phyloP scores from a whole-genome alignment of 2,329 filamentous ascomycete species.

The Cladobotryum protrusum region DNA sequence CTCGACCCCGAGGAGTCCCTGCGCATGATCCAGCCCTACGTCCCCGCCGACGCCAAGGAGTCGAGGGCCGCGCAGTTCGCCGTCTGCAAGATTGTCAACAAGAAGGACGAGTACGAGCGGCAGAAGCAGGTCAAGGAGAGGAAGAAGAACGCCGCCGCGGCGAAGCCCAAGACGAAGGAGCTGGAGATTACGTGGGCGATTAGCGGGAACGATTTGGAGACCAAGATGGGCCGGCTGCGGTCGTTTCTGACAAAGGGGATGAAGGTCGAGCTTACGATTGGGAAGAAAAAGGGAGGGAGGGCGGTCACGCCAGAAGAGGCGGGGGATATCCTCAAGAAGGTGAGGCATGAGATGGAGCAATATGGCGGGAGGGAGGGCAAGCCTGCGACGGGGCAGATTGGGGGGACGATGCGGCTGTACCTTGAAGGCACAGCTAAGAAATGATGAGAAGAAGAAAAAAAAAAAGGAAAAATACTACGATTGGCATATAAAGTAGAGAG shows the following conservation, averaged over 20 bases:
- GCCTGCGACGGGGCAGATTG: conserved; percentile 38
- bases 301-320: conserved; percentile 57
- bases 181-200: conserved; percentile 92
- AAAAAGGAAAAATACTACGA: no score
- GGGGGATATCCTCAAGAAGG: conserved; percentile 43
- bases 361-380: conserved; percentile 39
- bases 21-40: conserved; percentile 36
- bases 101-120: conserved; percentile 41
- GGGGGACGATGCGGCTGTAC: conserved; percentile 37
- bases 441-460: background rate
- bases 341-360: conserved; percentile 30
- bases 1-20: conserved; percentile 33
- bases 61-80: conserved; percentile 34
- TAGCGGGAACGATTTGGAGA: conserved; percentile 64
- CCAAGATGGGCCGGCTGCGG: conserved; percentile 60
- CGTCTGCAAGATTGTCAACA: conserved; percentile 66
- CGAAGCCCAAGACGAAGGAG: conserved; percentile 54
- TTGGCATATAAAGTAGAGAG: background rate
- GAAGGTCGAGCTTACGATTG: conserved; percentile 67
- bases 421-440: conserved; percentile 30
- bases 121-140: conserved; percentile 38
- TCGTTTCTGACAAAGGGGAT: conserved; percentile 68
- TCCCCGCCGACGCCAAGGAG: conserved; percentile 23
- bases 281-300: conserved; percentile 56
- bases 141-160: conserved; percentile 36